Base-by-base conservation (phyloP, 2,329 filamentous ascomycete species). In the Talaromyces verruculosus region DNA sequence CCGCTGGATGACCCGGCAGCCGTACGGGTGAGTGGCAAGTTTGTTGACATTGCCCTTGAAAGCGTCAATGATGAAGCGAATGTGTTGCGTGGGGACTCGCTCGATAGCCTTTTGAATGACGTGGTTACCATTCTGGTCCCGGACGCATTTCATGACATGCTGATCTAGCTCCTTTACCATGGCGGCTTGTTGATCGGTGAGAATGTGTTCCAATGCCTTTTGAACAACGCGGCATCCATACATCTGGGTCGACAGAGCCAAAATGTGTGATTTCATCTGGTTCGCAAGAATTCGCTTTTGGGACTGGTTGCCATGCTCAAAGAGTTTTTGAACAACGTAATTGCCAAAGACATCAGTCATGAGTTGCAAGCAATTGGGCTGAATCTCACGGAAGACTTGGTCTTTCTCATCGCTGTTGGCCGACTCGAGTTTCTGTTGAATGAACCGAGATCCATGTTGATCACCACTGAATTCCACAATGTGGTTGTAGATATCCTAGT, bases 331-430 rank as follows among this genome's bases (percentile, higher is more conserved):
- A 45, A 98, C 93, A 41, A 99, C 95, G 74, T 98, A 99, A 77
- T 99, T 99, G 63, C 95, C 95, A 74, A 97, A 99, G 0, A 98
- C 90, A 76, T 98, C 95, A 55, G 90, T 94, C 92, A 97, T 97
- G 58, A 99, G 82, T 73, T 94, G 92, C 35, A 96, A 79, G 1
- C 90, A 88, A 70, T 99, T 95, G 0, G 88, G 87, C 71, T 91
- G 86, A 55, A 99, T 92, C 77, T 98, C 95, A 0, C 85, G 84
- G 81, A 97, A 98, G 0, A 98, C 87, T 65, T 89, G 89, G 37
- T 96, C 92, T 79, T 97, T 98, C 74, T 97, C 94, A 68, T 98
- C 95, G 72, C 93, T 97, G 75, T 96, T 97, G 64, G 95, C 95
- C 1, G 88, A 90, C 77, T 95, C 91, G 2, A 99, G 85, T 78